Evolutionary conservation across 2,329 filamentous ascomycete species (phyloP).

Genomic region (Fusarium guadeloupense): DNA sequence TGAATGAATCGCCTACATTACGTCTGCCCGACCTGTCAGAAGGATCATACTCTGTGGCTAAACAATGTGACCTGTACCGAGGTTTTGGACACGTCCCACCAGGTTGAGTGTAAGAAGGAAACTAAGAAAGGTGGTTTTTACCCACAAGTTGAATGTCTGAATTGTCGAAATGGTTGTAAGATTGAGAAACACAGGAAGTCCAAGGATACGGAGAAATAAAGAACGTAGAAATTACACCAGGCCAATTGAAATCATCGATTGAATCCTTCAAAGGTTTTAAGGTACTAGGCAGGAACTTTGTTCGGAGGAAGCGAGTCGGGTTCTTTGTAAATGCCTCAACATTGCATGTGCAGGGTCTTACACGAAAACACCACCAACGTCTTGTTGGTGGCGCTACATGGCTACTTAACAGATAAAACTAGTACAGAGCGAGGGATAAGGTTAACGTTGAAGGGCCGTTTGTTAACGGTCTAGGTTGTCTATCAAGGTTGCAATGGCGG

Average conservation of each 20-base stretch:
- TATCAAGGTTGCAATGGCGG: conserved; percentile 5
- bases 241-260: not conserved
- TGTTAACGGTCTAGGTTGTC: not conserved
- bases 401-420: not conserved
- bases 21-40: too few species aligned
- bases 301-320: not conserved
- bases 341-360: not conserved
- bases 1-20: too few species aligned
- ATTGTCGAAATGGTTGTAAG: too few species aligned
- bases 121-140: too few species aligned
- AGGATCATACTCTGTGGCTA: too few species aligned
- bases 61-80: too few species aligned
- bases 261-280: not conserved
- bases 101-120: too few species aligned
- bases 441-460: not conserved
- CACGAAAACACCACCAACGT: not conserved
- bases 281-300: not conserved
- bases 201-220: too few species aligned
- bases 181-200: too few species aligned
- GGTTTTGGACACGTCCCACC: too few species aligned
- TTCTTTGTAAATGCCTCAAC: conserved; percentile 16
- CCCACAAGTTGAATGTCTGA: too few species aligned
- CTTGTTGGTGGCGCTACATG: not conserved
- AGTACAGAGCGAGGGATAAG: accelerated
- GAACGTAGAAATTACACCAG: not conserved